These are phyloP conservation scores for Colletotrichum sp. DNA, from an alignment of 2,329 filamentous ascomycete species.

Conservation along the genomic window DNA sequence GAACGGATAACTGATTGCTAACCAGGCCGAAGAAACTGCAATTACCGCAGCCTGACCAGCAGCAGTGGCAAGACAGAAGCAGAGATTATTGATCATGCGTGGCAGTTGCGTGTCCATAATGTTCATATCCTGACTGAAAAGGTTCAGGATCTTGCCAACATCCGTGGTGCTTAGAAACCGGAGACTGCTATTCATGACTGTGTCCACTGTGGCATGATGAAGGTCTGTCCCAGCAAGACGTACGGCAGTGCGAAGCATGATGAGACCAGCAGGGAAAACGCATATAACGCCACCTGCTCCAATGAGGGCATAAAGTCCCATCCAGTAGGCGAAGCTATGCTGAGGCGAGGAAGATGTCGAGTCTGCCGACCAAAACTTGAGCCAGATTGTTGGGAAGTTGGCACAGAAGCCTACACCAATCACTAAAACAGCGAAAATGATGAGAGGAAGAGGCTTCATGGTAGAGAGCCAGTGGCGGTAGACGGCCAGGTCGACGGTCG, in stretches of 20 bases:
- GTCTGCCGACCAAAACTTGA: slow-evolving; percentile 46
- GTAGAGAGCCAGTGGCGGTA: neutral
- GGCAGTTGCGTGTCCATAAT: slow-evolving; percentile 26
- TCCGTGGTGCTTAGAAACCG: neutral
- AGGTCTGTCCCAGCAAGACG: slow-evolving; percentile 23
- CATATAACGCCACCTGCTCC: neutral
- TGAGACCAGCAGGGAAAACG: neutral
- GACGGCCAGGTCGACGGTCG: neutral
- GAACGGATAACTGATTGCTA: slow-evolving; percentile 55
- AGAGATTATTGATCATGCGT: neutral
- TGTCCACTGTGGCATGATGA: neutral
- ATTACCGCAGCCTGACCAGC: slow-evolving; percentile 53
- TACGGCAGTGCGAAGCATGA: neutral
- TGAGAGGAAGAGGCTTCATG: neutral
- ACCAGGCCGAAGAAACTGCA: slow-evolving; percentile 43
- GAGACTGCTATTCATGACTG: neutral
- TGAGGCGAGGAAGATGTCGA: slow-evolving; percentile 10
- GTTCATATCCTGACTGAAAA: slow-evolving; percentile 24
- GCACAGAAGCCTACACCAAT: slow-evolving; percentile 26
- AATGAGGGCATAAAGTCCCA: slow-evolving; percentile 35
- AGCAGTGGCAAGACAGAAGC: slow-evolving; percentile 32
- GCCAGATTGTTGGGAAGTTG: slow-evolving; percentile 41
- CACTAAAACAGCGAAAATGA: neutral
- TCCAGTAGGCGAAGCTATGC: slow-evolving; percentile 28
- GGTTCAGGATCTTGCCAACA: neutral